Base-by-base conservation (phyloP, 306 rosid genomes). In the Vicia faba region DNA sequence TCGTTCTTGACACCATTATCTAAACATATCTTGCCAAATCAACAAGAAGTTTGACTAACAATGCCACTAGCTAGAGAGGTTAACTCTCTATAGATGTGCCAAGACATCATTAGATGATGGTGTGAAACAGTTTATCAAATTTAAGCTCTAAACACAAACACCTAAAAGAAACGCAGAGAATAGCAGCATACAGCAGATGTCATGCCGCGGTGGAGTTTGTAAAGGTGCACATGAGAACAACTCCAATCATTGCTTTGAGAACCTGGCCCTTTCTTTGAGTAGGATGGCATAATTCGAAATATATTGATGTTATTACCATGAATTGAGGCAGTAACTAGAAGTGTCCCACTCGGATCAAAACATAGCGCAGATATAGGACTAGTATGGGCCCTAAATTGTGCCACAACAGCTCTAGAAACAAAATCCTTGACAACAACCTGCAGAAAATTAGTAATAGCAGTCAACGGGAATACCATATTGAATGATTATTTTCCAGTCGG, bases 271-370 rank as follows among this genome's bases (percentile, higher is more conserved):
- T 61, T 89, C 33, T 61, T 82, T 13, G 91, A 73, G 84, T 69
- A 44, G 53, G 91, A 82, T 19, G 90, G 97, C 95, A 91, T 88
- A 63, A 91, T 85, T 67, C 91, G 82, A 61, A 88, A 91, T 66
- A 91, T 84, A 62, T 91, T 91, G 48, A 91, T 91, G 73, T 88
- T 91, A 86, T 85, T 83, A 44, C 97, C 97, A 69, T 91, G 84
- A 66, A 86, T 81, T 20, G 97, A 91, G 54, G 97, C 96, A 53
- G 95, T 91, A 66, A 91, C 92, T 49, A 91, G 69, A 81, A 91
- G 91, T 40, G 91, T 91, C 66, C 97, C 97, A 57, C 97, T 91
- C 63, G 96, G 97, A 63, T 91, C 97, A 75, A 88, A 91, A 82
- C 91, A 83, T 44, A 91, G 77, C 5, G 91, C 96, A 65, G 95